Evolutionary conservation across 352 stramenopile species (phyloP).

Genomic region (Phytophthora litchii): DNA sequence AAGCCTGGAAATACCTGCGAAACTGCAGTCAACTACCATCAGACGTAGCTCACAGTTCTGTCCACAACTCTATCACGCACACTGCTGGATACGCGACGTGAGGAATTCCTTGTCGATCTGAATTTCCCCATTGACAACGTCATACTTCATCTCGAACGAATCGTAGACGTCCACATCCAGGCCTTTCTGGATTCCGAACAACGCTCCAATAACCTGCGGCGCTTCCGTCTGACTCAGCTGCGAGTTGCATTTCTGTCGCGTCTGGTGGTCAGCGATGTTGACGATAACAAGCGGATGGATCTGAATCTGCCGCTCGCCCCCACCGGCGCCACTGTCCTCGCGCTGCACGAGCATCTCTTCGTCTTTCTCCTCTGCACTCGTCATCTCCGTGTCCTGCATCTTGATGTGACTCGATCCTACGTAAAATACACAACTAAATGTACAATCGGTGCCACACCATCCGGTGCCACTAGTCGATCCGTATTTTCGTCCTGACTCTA

Average conservation of each 20-base stretch:
- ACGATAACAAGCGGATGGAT: conserved; percentile 93
- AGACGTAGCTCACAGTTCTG: background rate
- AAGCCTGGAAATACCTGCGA: conserved; percentile 87
- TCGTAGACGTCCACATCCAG: conserved; percentile 84
- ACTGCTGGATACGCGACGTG: conserved; percentile 79
- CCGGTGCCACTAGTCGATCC: conserved; percentile 2
- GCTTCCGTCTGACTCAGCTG: conserved; percentile 50
- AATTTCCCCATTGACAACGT: conserved; percentile 55
- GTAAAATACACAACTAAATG: background rate
- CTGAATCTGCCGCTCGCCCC: conserved; percentile 72
- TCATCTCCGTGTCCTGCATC: conserved; percentile 74
- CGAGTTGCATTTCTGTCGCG: conserved; percentile 76
- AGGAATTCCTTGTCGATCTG: conserved; percentile 88
- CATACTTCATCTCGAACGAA: conserved; percentile 90
- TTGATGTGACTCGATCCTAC: conserved; percentile 19
- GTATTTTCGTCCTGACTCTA: conserved; percentile 3
- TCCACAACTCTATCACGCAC: conserved; percentile 34
- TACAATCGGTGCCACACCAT: conserved; percentile 1
- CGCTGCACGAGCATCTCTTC: conserved; percentile 51
- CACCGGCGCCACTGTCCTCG: conserved; percentile 48
- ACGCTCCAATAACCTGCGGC: conserved; percentile 81
- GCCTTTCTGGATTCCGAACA: conserved; percentile 93
- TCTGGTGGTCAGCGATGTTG: conserved; percentile 96
- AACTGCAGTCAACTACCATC: conserved; percentile 39
- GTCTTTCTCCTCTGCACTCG: conserved; percentile 44